These are phyloP conservation scores for Beauveria varroae DNA, from an alignment of 2,329 filamentous ascomycete genomes.

Conservation along the genomic window DNA sequence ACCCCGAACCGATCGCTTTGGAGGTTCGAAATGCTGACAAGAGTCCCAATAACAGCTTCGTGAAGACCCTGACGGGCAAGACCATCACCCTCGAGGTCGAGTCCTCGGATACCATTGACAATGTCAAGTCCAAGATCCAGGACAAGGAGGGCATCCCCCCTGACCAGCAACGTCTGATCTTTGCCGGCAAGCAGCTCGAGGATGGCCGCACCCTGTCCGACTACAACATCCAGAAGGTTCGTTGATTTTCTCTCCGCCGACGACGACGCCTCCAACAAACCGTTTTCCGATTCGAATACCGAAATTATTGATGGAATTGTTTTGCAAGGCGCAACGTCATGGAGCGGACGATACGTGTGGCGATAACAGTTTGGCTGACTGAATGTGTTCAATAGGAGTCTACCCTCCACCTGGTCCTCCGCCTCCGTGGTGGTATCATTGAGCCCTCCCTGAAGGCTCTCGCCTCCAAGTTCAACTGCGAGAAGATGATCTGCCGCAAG, in stretches of 20 bases:
- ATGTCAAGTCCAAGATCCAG: conserved; percentile 99
- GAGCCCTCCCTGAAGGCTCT: conserved; percentile 98
- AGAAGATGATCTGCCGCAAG: conserved; percentile 99
- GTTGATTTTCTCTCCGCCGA: conserved; percentile 22
- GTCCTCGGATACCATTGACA: conserved; percentile 98
- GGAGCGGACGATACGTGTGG: not conserved
- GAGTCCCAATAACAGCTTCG: conserved; percentile 61
- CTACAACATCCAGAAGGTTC: conserved; percentile 99
- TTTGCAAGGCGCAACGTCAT: not conserved
- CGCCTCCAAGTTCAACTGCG: conserved; percentile 99
- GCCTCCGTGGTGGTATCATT: conserved; percentile 98
- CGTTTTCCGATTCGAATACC: not conserved
- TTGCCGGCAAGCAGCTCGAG: conserved; percentile 98
- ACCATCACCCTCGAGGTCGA: conserved; percentile 84
- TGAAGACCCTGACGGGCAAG: conserved; percentile 99
- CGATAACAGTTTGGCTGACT: conserved; percentile 23
- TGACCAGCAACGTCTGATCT: conserved; percentile 97
- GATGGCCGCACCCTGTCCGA: conserved; percentile 94
- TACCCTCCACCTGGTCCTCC: conserved; percentile 95
- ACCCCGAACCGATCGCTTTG: not conserved
- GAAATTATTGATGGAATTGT: not conserved
- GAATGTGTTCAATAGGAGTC: conserved; percentile 60
- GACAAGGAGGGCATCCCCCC: conserved; percentile 99
- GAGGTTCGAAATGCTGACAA: conserved; percentile 7
- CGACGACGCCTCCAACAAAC: not conserved